Conservation (phyloP, 495 filamentous ascomycete species). For the Penicillium turbatum region DNA sequence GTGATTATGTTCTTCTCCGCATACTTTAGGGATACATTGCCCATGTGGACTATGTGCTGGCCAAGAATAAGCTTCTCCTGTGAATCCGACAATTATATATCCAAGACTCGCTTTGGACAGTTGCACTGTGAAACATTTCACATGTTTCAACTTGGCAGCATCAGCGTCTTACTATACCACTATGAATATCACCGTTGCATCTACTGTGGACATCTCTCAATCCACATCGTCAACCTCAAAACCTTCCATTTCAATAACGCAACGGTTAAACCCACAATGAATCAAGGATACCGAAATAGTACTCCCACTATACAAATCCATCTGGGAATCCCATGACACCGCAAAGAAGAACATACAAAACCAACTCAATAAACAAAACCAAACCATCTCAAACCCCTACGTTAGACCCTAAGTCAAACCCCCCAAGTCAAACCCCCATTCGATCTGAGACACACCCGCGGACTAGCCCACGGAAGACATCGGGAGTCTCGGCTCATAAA, state of each 20-base stretch:
- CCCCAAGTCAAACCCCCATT: not conserved
- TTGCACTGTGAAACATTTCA: not conserved
- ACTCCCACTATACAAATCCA: not conserved
- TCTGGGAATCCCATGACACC: too few relatives aligned
- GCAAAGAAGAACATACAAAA: not conserved
- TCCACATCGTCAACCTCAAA: not conserved
- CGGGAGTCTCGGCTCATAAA: conserved; percentile 24
- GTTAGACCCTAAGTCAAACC: not conserved
- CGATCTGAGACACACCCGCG: conserved; percentile 23
- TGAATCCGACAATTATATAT: too few relatives aligned
- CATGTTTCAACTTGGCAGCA: too few relatives aligned
- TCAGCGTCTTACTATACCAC: not conserved
- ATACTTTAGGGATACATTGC: too few relatives aligned
- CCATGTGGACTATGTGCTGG: too few relatives aligned
- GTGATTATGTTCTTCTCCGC: too few relatives aligned
- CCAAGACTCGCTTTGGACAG: too few relatives aligned
- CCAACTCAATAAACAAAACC: not conserved
- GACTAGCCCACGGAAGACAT: conserved; percentile 18
- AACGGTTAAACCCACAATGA: not conserved
- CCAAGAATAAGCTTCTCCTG: too few relatives aligned
- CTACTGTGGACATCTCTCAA: not conserved
- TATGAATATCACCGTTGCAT: not conserved
- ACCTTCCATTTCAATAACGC: not conserved
- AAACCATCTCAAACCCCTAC: not conserved
- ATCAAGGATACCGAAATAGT: not conserved